These are phyloP conservation scores for Stephania japonica DNA, from an alignment of 164 flowering plant genomes.

Conservation along the genomic window DNA sequence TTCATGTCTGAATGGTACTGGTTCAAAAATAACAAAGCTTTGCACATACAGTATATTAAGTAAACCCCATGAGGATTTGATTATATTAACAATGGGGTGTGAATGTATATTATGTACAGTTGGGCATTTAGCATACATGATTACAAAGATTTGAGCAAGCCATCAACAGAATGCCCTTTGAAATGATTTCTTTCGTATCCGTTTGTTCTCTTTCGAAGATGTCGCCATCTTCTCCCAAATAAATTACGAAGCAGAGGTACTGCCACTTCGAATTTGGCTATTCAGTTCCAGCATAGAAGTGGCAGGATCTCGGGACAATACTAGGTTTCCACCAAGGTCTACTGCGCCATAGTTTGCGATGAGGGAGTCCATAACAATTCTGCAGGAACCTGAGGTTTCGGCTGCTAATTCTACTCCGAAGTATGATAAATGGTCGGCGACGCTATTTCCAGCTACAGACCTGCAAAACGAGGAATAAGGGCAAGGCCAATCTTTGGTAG, in stretches of 20 bases:
- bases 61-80: neutral
- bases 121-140: neutral
- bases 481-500: neutral
- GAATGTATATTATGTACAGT: neutral
- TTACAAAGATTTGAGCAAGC: neutral
- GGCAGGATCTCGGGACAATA: conserved; percentile 43
- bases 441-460: conserved; percentile 81
- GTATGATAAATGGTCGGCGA: conserved; percentile 70
- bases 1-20: too few relatives aligned
- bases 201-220: neutral
- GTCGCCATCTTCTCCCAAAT: neutral
- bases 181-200: neutral
- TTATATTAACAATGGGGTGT: neutral
- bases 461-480: conserved; percentile 33
- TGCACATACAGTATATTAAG: neutral
- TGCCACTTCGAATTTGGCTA: conserved; percentile 4
- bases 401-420: conserved; percentile 57
- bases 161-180: neutral
- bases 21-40: neutral
- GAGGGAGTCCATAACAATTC: conserved; percentile 46
- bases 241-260: conserved; percentile 8
- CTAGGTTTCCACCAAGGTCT: conserved; percentile 54
- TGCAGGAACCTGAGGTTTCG: conserved; percentile 51
- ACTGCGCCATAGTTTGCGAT: conserved; percentile 19
- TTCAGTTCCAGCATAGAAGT: conserved; percentile 24